Base-by-base conservation (phyloP, 192 early-diverging fungal species). In the Entophlyctis luteolus region DNA sequence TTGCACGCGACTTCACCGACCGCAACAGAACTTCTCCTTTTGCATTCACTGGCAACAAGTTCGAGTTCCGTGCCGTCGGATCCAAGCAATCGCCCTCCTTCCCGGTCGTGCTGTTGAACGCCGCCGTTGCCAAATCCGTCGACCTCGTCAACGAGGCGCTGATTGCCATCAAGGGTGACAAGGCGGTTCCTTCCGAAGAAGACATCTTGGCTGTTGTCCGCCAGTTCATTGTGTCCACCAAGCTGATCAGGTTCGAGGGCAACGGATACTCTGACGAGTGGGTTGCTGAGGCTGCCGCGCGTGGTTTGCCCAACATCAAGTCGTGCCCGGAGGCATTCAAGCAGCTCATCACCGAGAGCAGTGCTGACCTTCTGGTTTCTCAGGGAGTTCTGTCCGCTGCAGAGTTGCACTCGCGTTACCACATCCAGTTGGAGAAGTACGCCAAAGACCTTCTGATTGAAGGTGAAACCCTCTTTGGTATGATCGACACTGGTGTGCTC, bases 31-130 rank as follows among this genome's bases (percentile, higher is more conserved):
- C 96, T 29, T 97, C 93, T 55, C 94, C 96, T 37, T 97, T 98
- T 63, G 96, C 96, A 57, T 98, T 98, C 79, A 98, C 96, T 65
- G 96, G 96, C 46, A 98, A 98, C 90, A 98, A 98, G 87, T 98
- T 98, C 69, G 96, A 98, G 85, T 98, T 96, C 94, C 56, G 68
- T 59, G 94, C 96, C 48, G 94, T 97, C 20, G 96, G 96, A 45
- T 96, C 96, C 68, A 95, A 95, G 84, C 94, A 96, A 79, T 95
- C 93, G 25, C 91, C 93, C 29, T 92, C 96, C 39, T 97, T 96
- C 90, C 94, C 96, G 16, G 87, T 94, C 50, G 91, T 93, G 0
- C 76, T 97, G 63, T 77, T 97, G 46, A 98, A 97, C 86, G 83
- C 91, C 65, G 90, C 92, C 48, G 93, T 97, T 23, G 87, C 94